phyloP scores from a whole-genome alignment of 768 basidiomycete genomes.

The Coprinellus micaceus region DNA sequence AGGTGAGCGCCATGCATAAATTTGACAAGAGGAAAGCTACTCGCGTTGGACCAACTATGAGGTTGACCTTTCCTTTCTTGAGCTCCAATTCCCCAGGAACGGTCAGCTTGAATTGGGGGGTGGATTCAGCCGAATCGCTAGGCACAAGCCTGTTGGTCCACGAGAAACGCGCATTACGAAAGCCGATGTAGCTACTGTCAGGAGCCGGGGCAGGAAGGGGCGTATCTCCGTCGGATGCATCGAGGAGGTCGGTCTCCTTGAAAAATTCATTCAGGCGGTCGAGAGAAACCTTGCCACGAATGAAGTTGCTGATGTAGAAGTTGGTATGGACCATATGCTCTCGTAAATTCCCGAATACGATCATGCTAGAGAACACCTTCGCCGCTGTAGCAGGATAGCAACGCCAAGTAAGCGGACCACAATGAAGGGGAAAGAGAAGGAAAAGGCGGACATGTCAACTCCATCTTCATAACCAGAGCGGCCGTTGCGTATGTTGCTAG shows the following conservation, averaged over 20 bases:
- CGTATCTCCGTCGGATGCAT: conserved; percentile 11
- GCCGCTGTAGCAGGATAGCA: conserved; percentile 29
- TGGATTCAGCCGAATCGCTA: conserved; percentile 17
- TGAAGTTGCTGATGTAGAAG: conserved; percentile 13
- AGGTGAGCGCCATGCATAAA: background rate
- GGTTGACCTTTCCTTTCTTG: conserved; percentile 48
- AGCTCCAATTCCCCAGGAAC: conserved; percentile 55
- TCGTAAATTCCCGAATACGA: conserved; percentile 59
- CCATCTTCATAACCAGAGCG: conserved; percentile 33
- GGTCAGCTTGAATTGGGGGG: conserved; percentile 39
- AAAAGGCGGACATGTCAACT: conserved; percentile 17
- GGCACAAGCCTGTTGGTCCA: conserved; percentile 48
- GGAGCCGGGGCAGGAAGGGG: no score
- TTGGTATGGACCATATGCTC: conserved; percentile 26
- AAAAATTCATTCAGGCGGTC: conserved; percentile 43
- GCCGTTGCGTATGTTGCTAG: conserved; percentile 58
- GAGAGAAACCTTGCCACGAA: conserved; percentile 50
- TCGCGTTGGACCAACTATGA: conserved; percentile 55
- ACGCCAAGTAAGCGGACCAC: conserved; percentile 3
- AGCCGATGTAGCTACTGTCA: conserved; percentile 45
- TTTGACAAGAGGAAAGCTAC: background rate
- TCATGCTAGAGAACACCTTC: conserved; percentile 44
- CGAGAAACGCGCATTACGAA: conserved; percentile 49
- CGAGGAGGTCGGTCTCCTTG: conserved; percentile 32
- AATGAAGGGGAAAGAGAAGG: background rate